Conservation (phyloP, 257 asterid species). For the Penstemon eatonii region DNA sequence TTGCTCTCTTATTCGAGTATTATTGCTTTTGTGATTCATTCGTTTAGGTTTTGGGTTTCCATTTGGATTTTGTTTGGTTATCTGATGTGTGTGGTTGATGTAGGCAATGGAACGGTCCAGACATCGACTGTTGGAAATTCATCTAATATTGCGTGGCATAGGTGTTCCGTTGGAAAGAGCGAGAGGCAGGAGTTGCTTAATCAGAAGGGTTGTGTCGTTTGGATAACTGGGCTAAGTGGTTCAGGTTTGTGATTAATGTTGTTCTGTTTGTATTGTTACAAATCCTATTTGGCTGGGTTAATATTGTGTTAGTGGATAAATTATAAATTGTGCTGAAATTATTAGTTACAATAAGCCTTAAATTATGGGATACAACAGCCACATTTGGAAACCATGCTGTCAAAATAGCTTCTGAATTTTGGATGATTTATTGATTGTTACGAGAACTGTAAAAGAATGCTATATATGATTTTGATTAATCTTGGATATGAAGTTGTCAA, state of each 20-base stretch:
- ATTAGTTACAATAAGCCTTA: no score
- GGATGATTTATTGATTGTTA: no score
- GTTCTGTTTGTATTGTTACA: background rate
- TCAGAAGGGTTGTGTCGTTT: slow-evolving; percentile 95
- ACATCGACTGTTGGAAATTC: slow-evolving; percentile 67
- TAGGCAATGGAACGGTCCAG: slow-evolving; percentile 50
- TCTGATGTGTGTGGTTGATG: background rate
- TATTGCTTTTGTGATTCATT: background rate
- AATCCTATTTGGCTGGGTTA: background rate
- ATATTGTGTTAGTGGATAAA: no score
- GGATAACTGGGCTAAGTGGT: slow-evolving; percentile 99
- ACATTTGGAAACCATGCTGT: no score
- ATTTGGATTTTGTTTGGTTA: background rate
- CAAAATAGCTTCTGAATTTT: background rate
- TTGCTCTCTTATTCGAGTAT: no score
- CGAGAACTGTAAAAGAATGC: no score
- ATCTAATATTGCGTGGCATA: slow-evolving; percentile 87
- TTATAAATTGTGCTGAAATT: no score
- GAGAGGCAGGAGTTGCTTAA: slow-evolving; percentile 84
- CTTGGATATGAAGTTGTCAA: background rate
- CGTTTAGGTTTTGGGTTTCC: background rate
- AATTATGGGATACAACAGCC: background rate
- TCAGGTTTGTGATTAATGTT: slow-evolving; percentile 62
- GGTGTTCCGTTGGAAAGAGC: slow-evolving; percentile 73
- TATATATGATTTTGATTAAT: no score